Percentiles rank a stretch among this genome's conserved stretches.
Evolutionary conservation across 257 asterid species (phyloP).

Genomic region (Ocimum tenuiflorum): DNA sequence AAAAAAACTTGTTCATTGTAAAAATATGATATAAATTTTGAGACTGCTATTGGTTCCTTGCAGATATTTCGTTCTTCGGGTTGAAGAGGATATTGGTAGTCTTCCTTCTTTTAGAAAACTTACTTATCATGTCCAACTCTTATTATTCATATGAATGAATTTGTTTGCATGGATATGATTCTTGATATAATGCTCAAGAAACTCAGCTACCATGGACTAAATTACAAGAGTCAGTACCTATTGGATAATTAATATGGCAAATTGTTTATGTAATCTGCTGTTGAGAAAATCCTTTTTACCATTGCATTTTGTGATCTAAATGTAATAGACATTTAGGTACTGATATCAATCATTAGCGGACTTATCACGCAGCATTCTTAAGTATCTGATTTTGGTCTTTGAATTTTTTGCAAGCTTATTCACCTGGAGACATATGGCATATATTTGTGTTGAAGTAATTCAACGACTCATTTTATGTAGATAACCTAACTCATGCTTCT

Average conservation of each 20-base stretch:
- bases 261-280: too few species aligned
- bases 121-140: background rate
- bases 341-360: too few species aligned
- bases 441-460: background rate
- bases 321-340: too few species aligned
- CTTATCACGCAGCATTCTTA: too few species aligned
- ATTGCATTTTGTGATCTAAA: too few species aligned
- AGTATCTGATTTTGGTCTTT: too few species aligned
- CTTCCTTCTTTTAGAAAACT: slow-evolving; percentile 11
- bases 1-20: background rate
- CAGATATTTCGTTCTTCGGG: slow-evolving; percentile 94
- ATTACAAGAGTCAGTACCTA: background rate
- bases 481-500: background rate
- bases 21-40: slow-evolving; percentile 11
- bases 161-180: too few species aligned
- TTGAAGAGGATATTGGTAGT: slow-evolving; percentile 91
- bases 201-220: background rate
- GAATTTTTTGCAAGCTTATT: too few species aligned
- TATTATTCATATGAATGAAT: background rate
- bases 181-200: slow-evolving; percentile 1
- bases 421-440: too few species aligned
- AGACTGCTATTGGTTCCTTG: slow-evolving; percentile 30
- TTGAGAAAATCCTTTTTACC: too few species aligned
- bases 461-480: too few species aligned
- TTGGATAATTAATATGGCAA: background rate